A percentile compares a stretch with the other conserved stretches of the same genome.
Evolutionary conservation across 768 basidiomycete genomes (phyloP).

Genomic region (Suillus subluteus): DNA sequence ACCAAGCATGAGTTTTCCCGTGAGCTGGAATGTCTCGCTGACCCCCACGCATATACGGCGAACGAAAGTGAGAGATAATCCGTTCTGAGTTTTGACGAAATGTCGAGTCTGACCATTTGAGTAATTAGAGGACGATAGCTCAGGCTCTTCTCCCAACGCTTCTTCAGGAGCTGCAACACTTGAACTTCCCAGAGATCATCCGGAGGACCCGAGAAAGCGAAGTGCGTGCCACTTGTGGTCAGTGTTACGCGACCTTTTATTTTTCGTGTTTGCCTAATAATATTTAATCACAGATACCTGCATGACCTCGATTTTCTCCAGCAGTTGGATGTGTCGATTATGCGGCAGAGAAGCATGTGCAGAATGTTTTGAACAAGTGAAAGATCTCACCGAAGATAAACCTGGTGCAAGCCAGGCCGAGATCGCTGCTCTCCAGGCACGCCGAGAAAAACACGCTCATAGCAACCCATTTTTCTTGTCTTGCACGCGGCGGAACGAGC

Average conservation of each 20-base stretch:
- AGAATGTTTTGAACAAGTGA: constrained; percentile 77
- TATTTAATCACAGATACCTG: constrained; percentile 72
- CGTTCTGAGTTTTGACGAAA: not conserved
- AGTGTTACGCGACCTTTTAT: constrained; percentile 27
- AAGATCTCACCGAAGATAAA: constrained; percentile 60
- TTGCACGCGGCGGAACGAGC: constrained; percentile 74
- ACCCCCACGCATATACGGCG: constrained; percentile 52
- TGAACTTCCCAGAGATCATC: constrained; percentile 59
- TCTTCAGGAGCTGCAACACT: constrained; percentile 63
- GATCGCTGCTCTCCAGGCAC: constrained; percentile 50
- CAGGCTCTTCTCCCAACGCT: constrained; percentile 69
- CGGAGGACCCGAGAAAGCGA: constrained; percentile 78
- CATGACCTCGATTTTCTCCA: constrained; percentile 90
- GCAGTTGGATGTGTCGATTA: constrained; percentile 87
- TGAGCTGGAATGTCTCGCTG: constrained; percentile 66
- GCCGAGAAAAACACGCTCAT: constrained; percentile 63
- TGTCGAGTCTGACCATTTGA: constrained; percentile 20
- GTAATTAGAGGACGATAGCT: constrained; percentile 64
- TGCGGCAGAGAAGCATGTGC: constrained; percentile 91
- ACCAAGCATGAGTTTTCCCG: constrained; percentile 64
- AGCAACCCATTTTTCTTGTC: constrained; percentile 74
- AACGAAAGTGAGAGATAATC: constrained; percentile 55
- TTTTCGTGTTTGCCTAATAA: constrained; percentile 15
- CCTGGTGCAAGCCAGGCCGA: constrained; percentile 51
- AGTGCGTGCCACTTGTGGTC: constrained; percentile 85